phyloP scores from a whole-genome alignment of 2,329 filamentous ascomycete species.

The Immersiporthe knoxdaviesiana region DNA sequence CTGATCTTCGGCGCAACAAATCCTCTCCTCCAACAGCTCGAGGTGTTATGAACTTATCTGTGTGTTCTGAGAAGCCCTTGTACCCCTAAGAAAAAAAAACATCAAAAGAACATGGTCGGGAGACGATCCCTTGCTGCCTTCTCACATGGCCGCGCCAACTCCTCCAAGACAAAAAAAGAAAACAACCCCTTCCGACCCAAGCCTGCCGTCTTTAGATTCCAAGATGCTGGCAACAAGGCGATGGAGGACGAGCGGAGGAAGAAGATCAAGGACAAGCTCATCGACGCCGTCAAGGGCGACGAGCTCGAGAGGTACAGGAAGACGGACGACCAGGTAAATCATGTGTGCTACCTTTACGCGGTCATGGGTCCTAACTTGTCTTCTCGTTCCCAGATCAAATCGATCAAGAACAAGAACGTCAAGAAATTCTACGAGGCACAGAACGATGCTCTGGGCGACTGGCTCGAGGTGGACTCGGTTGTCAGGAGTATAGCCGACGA shows the following conservation, averaged over 20 bases:
- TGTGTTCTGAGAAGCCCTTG: neutral
- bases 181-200: constrained; percentile 21
- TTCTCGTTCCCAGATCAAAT: constrained; percentile 47
- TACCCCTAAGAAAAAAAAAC: neutral
- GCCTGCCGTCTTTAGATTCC: constrained; percentile 41
- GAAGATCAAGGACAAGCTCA: constrained; percentile 52
- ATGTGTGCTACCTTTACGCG: too few relatives aligned
- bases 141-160: neutral
- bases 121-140: constrained; percentile 23
- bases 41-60: neutral
- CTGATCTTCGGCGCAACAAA: neutral
- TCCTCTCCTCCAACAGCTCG: neutral
- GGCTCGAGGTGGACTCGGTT: constrained; percentile 60
- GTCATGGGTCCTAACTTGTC: neutral
- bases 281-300: constrained; percentile 49
- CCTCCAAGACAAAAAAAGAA: constrained; percentile 1
- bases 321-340: constrained; percentile 44
- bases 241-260: constrained; percentile 48
- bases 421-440: constrained; percentile 57
- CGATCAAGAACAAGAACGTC: constrained; percentile 56
- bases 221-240: constrained; percentile 50
- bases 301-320: constrained; percentile 54
- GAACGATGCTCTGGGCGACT: constrained; percentile 52
- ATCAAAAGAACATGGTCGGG: constrained; percentile 22
- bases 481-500: constrained; percentile 58